These are phyloP conservation scores for Clarireedia monteithiana DNA, from an alignment of 2,329 filamentous ascomycete species.

Conservation along the genomic window DNA sequence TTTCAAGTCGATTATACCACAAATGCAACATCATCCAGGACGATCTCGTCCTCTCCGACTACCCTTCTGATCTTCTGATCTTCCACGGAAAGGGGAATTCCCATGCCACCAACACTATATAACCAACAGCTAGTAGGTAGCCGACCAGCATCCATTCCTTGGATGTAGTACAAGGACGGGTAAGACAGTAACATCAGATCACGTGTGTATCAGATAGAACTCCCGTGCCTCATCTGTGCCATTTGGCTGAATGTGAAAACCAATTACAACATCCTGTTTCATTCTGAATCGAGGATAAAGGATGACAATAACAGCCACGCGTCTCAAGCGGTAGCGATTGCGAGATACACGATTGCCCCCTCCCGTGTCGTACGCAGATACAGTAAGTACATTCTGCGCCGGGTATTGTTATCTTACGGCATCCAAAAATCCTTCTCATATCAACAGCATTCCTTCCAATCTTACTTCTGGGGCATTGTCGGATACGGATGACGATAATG, in stretches of 20 bases:
- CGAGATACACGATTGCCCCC: background rate
- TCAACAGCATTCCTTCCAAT: background rate
- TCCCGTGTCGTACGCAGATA: background rate
- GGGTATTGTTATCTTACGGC: background rate
- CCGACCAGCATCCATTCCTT: too few relatives aligned
- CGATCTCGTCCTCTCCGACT: too few relatives aligned
- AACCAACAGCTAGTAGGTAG: too few relatives aligned
- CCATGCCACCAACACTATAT: too few relatives aligned
- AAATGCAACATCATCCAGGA: too few relatives aligned
- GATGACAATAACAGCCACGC: too few relatives aligned
- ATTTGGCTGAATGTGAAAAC: background rate
- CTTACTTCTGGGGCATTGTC: background rate
- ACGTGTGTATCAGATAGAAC: background rate
- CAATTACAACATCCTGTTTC: background rate
- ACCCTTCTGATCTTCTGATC: too few relatives aligned
- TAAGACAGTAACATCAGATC: too few relatives aligned
- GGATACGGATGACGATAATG: background rate
- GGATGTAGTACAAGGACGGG: too few relatives aligned
- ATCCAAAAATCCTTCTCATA: slow-evolving; percentile 1
- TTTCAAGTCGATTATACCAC: too few relatives aligned
- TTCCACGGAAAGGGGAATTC: too few relatives aligned
- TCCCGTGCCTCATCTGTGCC: background rate
- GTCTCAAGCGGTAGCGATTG: background rate
- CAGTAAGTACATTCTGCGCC: background rate
- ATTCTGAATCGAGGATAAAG: background rate